Evolutionary conservation across 441 rosid species (phyloP).

Genomic region (Euphorbia corollata): DNA sequence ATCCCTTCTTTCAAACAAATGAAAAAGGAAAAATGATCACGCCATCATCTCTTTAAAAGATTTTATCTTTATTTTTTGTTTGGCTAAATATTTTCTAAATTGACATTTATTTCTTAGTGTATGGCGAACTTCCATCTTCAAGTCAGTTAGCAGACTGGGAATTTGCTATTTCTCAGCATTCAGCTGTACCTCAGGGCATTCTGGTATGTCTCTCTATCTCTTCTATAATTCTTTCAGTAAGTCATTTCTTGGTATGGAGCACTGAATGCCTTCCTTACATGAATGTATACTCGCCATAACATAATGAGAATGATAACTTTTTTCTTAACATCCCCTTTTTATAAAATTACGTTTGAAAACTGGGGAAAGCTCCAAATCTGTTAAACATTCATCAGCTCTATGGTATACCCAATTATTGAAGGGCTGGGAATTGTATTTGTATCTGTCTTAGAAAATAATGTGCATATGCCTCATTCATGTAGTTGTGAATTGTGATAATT

Average conservation of each 20-base stretch:
- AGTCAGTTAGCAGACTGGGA: conserved; percentile 90
- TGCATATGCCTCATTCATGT: neutral
- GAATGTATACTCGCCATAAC: neutral
- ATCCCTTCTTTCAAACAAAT: neutral
- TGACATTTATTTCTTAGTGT: conserved; percentile 40
- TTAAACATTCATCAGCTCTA: neutral
- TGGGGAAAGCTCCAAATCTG: neutral
- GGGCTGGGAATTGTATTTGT: neutral
- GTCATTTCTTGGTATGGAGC: neutral
- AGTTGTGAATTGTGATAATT: neutral
- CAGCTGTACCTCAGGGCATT: conserved; percentile 92
- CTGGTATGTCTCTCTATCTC: conserved; percentile 39
- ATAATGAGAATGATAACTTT: neutral
- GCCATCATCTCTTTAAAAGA: neutral
- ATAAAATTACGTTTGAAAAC: neutral
- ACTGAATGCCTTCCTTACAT: neutral
- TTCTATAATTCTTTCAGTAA: neutral
- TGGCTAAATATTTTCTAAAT: neutral
- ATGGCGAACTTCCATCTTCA: conserved; percentile 81
- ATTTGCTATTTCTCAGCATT: conserved; percentile 86
- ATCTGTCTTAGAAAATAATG: neutral
- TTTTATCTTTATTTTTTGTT: neutral
- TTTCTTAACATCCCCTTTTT: neutral
- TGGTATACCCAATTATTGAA: neutral
- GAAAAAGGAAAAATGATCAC: neutral